Base-by-base conservation (phyloP, 2,329 filamentous ascomycete genomes). In the Corinectria fuckeliana region DNA sequence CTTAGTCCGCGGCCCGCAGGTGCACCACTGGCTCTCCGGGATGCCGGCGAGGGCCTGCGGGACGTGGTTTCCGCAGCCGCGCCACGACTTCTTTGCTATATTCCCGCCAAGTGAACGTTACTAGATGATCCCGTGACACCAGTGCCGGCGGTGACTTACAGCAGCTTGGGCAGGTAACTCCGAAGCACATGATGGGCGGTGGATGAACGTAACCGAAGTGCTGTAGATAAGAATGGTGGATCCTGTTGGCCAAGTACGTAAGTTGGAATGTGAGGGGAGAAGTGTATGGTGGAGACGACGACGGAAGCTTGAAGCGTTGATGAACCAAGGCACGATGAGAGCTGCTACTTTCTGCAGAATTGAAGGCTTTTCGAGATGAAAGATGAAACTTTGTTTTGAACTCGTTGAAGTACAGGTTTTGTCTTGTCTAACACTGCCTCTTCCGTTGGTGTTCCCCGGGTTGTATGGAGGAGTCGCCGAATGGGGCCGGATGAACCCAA, bases 31-130 rank as follows among this genome's bases (percentile, higher is more conserved):
- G 11, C 76, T 71, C 69, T 82, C 76, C 26, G 79, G 73, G 4
- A 82, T 72, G 56, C 76, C 74, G 28, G 72, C 64, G 42, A 83
- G 75, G n/a, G 80, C 81, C 13, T 74, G 69, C 8, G 78, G 74
- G 58, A 83, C 77, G 66, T 83, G 81, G 55, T 62, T 74, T 49
- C 81, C 81, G 72, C 81, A 83, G 61, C 81, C 81, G 60, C 80
- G 78, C 81, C 81, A 83, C 23, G 80, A 70, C 65, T 78, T 76
- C 70, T 81, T 82, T 25, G 77, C 81, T 83, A 57, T 0, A 36
- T 11, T 7, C 26, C 38, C n/a, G 32, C 18, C 8, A 14, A 7
- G 3, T 4, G 32, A 13, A 23, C n/a, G 28, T 30, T 44, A 21
- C 55, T 23, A 50, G 26, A 39, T 6, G 3, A 9, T 58, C 28